Percentiles rank a stretch among this genome's conserved stretches.
These are phyloP conservation scores for Piedraia hortae DNA, from an alignment of 2,329 filamentous ascomycete species.

Conservation along the genomic window DNA sequence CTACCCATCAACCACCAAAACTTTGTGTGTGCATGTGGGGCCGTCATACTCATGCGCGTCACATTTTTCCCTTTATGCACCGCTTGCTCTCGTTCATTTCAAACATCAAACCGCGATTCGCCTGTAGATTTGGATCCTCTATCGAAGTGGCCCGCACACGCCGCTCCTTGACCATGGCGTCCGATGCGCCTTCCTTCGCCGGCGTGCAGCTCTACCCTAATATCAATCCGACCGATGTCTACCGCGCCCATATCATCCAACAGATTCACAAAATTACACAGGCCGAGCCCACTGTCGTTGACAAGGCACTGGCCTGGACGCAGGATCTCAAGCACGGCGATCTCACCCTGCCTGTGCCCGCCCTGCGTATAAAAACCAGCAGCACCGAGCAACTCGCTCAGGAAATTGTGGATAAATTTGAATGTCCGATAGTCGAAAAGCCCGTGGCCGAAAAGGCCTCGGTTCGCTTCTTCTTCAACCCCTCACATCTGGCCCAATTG, in stretches of 20 bases:
- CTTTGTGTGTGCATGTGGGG: too few relatives aligned
- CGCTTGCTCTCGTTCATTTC: too few relatives aligned
- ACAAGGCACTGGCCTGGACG: constrained; percentile 53
- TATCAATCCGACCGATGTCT: constrained; percentile 51
- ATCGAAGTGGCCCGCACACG: too few relatives aligned
- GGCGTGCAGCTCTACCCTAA: constrained; percentile 25
- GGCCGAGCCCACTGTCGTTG: constrained; percentile 42
- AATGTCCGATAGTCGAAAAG: constrained; percentile 44
- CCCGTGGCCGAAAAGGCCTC: constrained; percentile 40
- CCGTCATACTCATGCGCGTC: too few relatives aligned
- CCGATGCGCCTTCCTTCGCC: constrained; percentile 3
- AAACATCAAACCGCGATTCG: too few relatives aligned
- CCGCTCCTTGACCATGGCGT: too few relatives aligned
- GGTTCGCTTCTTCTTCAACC: constrained; percentile 56
- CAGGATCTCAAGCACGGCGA: constrained; percentile 58
- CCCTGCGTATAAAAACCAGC: constrained; percentile 44
- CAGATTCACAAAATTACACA: constrained; percentile 40
- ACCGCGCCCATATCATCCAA: constrained; percentile 47
- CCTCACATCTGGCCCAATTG: constrained; percentile 33
- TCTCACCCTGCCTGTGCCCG: constrained; percentile 48
- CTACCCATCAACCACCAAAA: too few relatives aligned
- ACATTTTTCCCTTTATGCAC: too few relatives aligned
- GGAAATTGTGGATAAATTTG: constrained; percentile 26
- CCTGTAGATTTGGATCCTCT: too few relatives aligned
- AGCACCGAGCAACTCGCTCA: constrained; percentile 28